These are phyloP conservation scores for Daldinia childiae DNA, from an alignment of 495 filamentous ascomycete species.

Conservation along the genomic window DNA sequence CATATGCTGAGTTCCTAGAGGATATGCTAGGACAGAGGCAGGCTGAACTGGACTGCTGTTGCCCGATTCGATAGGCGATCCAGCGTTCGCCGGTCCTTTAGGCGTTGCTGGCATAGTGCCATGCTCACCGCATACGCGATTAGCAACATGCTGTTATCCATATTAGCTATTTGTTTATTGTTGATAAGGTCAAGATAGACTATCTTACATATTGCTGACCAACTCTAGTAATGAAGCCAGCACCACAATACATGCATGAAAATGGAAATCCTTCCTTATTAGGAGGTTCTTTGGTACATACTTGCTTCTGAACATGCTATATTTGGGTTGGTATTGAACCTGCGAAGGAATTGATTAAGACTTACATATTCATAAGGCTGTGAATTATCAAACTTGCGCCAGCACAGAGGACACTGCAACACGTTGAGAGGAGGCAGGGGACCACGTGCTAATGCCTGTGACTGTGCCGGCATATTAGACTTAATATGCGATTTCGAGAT, in stretches of 20 bases:
- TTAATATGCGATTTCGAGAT: conserved; percentile 1
- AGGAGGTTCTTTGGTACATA: conserved; percentile 50
- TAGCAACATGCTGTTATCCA: conserved; percentile 46
- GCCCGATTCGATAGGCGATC: conserved; percentile 35
- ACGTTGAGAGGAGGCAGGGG: conserved; percentile 12
- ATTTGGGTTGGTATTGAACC: conserved; percentile 2
- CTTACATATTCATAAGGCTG: conserved; percentile 55
- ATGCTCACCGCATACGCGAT: conserved; percentile 49
- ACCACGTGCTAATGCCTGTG: not conserved
- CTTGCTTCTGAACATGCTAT: conserved; percentile 52
- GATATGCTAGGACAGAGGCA: not conserved
- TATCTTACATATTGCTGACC: conserved; percentile 50
- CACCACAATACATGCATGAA: conserved; percentile 53
- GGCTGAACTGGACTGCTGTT: conserved; percentile 27
- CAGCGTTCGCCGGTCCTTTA: conserved; percentile 16
- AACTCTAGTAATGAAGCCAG: conserved; percentile 47
- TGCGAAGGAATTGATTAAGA: not conserved
- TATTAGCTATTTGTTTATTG: conserved; percentile 5
- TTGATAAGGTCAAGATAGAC: not conserved
- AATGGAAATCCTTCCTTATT: conserved; percentile 43
- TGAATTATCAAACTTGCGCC: conserved; percentile 48
- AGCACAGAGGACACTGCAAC: conserved; percentile 53
- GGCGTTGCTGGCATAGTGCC: conserved; percentile 35
- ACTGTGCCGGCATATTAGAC: conserved; percentile 2
- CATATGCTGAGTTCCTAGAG: not conserved